Conservation (phyloP, 192 early-diverging fungal genomes). For the Haplosporangium gracile region DNA sequence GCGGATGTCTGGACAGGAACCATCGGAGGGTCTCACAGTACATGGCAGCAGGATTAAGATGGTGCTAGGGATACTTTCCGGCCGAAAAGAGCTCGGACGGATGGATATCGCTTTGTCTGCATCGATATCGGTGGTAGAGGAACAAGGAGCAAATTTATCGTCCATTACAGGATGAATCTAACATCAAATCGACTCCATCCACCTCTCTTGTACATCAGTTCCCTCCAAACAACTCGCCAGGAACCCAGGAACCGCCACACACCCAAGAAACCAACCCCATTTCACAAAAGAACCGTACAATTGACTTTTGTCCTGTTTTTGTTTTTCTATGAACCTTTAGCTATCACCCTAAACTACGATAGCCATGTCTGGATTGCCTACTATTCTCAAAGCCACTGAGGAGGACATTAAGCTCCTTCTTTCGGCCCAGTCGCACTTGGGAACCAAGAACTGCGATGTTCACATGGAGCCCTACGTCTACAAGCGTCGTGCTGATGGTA, state of each 20-base stretch:
- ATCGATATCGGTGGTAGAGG: not conserved
- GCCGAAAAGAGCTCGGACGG: not conserved
- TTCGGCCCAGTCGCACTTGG: conserved; percentile 97
- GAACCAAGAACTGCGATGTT: conserved; percentile 96
- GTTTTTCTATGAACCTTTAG: conserved; percentile 14
- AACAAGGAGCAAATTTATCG: not conserved
- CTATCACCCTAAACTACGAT: conserved; percentile 58
- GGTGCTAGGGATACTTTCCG: not conserved
- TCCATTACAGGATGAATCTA: not conserved
- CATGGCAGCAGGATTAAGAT: not conserved
- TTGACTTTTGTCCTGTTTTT: not conserved
- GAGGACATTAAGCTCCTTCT: conserved; percentile 96
- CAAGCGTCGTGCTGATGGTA: conserved; percentile 97
- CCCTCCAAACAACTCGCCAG: not conserved
- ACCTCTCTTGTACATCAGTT: not conserved
- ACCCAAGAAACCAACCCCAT: not conserved
- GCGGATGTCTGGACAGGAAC: not conserved
- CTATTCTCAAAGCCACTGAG: conserved; percentile 80
- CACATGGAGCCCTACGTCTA: conserved; percentile 97
- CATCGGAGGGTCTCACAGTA: not conserved
- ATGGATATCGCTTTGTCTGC: not conserved
- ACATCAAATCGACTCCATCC: not conserved
- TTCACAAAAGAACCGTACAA: not conserved
- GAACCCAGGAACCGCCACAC: not conserved
- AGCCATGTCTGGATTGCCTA: conserved; percentile 64